Percentiles rank a stretch among this genome's conserved stretches.
phyloP scores from a whole-genome alignment of 345 rosid species.

The Viola odorata region DNA sequence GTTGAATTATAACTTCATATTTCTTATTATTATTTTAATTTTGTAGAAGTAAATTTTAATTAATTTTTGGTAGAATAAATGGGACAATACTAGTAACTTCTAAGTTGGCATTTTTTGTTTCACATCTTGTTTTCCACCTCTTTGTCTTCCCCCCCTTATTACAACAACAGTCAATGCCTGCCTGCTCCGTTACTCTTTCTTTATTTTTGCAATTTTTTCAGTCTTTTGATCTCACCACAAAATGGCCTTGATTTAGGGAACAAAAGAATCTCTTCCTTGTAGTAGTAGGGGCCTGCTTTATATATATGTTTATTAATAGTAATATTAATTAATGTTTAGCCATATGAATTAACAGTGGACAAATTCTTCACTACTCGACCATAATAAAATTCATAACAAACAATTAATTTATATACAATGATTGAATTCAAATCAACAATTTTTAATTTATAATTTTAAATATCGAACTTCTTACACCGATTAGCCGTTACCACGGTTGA shows the following conservation, averaged over 20 bases:
- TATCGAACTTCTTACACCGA: too few species aligned
- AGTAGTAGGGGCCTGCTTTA: background rate
- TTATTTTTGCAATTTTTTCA: background rate
- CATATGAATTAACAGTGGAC: too few species aligned
- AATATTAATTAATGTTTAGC: too few species aligned
- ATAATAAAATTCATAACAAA: too few species aligned
- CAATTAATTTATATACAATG: too few species aligned
- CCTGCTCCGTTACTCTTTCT: background rate
- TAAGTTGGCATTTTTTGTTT: conserved; percentile 23
- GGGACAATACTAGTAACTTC: conserved; percentile 10
- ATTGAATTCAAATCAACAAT: too few species aligned
- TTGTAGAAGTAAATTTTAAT: conserved; percentile 2
- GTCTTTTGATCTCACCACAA: background rate
- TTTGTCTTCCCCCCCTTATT: conserved; percentile 15
- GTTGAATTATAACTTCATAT: too few species aligned
- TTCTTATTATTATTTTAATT: too few species aligned
- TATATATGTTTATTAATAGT: background rate
- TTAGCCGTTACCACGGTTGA: too few species aligned
- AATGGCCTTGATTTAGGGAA: conserved; percentile 1
- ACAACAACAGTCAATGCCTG: conserved; percentile 10
- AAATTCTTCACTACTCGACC: too few species aligned
- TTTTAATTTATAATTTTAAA: too few species aligned
- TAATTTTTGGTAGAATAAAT: conserved; percentile 1
- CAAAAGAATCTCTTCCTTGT: background rate
- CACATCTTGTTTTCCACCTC: conserved; percentile 28